phyloP scores from a whole-genome alignment of 2,329 filamentous ascomycete species.

The Lecanicillium sp. region DNA sequence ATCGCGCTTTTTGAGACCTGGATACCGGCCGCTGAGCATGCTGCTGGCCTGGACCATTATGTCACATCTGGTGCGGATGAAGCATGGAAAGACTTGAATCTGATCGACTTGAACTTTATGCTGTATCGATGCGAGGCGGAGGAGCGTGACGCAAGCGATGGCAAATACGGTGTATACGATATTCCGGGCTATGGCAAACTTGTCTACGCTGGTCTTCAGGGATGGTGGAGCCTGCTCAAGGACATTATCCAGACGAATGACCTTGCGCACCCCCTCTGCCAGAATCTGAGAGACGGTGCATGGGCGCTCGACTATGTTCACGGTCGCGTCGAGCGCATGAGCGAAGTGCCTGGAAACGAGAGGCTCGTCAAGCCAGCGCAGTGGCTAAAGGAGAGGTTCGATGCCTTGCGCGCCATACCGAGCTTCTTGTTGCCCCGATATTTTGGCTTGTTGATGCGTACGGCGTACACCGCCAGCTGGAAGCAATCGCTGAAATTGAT shows the following conservation, averaged over 20 bases:
- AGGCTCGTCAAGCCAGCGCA: slow-evolving; percentile 56
- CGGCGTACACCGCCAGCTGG: slow-evolving; percentile 78
- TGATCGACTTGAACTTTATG: slow-evolving; percentile 84
- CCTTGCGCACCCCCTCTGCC: slow-evolving; percentile 85
- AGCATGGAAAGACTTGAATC: slow-evolving; percentile 66
- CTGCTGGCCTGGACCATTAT: slow-evolving; percentile 74
- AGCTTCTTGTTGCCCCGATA: slow-evolving; percentile 88
- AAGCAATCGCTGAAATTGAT: slow-evolving; percentile 73
- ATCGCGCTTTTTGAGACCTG: slow-evolving; percentile 95
- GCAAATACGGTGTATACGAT: slow-evolving; percentile 79
- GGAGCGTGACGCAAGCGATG: slow-evolving; percentile 69
- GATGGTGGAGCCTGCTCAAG: slow-evolving; percentile 92
- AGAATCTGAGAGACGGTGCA: slow-evolving; percentile 83
- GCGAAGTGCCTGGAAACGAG: slow-evolving; percentile 53
- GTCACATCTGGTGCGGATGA: slow-evolving; percentile 73
- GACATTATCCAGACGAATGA: slow-evolving; percentile 83
- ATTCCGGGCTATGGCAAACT: slow-evolving; percentile 78
- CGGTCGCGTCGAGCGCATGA: slow-evolving; percentile 66
- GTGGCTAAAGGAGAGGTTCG: slow-evolving; percentile 81
- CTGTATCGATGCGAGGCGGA: slow-evolving; percentile 90
- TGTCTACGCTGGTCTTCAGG: slow-evolving; percentile 94
- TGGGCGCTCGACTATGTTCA: slow-evolving; percentile 90
- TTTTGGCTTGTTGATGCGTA: slow-evolving; percentile 82
- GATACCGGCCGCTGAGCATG: slow-evolving; percentile 82
- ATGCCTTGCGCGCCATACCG: slow-evolving; percentile 76